These are phyloP conservation scores for Casuarina glauca DNA, from an alignment of 306 rosid species.

Conservation along the genomic window DNA sequence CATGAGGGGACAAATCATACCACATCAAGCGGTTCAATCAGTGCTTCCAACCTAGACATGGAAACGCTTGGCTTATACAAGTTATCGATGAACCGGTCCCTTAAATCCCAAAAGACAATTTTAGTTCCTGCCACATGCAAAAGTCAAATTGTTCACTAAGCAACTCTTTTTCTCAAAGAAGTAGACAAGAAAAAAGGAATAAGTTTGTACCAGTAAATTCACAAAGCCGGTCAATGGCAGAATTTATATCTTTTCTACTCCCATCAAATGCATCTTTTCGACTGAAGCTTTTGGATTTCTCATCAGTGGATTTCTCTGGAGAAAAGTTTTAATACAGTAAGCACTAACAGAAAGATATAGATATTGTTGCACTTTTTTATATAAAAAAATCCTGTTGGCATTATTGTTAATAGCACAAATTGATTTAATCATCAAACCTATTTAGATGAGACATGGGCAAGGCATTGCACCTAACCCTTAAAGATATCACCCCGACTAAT, in stretches of 20 bases:
- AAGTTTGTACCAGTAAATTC: constrained; percentile 73
- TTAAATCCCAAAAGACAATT: constrained; percentile 89
- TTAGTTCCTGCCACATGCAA: constrained; percentile 78
- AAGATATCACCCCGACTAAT: no score
- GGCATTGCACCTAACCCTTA: no score
- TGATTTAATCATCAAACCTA: no score
- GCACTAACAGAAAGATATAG: constrained; percentile 6
- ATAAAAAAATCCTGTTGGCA: no score
- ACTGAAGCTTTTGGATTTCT: constrained; percentile 59
- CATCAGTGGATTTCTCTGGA: constrained; percentile 68
- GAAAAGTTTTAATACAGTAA: constrained; percentile 22
- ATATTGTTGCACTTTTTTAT: neutral
- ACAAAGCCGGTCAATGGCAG: constrained; percentile 83
- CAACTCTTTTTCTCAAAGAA: constrained; percentile 28
- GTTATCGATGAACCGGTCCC: constrained; percentile 80
- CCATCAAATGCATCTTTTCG: constrained; percentile 83
- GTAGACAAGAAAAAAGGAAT: neutral
- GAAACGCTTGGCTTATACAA: constrained; percentile 82
- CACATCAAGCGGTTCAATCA: constrained; percentile 84
- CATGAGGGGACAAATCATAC: constrained; percentile 43
- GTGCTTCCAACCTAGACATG: constrained; percentile 74
- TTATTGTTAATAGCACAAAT: no score
- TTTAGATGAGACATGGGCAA: no score
- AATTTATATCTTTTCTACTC: constrained; percentile 82
- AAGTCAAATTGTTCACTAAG: constrained; percentile 19